These are phyloP conservation scores for Zarea fungicola DNA, from an alignment of 2,329 filamentous ascomycete species.

Conservation along the genomic window DNA sequence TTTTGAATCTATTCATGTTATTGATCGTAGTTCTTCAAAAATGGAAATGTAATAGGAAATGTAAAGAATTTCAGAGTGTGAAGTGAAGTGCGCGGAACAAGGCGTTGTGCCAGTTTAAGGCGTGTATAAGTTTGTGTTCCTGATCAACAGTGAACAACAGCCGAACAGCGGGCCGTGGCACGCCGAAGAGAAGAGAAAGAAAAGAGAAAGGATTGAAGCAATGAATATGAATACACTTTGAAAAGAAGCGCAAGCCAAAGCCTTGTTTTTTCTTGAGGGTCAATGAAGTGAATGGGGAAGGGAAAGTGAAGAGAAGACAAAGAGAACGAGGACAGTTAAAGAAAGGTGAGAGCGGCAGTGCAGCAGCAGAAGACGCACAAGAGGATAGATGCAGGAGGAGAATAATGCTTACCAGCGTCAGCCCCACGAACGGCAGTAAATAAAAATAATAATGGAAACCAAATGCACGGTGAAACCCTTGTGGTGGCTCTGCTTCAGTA, in stretches of 20 bases:
- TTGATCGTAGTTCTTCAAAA: slow-evolving; percentile 13
- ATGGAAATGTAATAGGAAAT: neutral
- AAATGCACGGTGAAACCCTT: slow-evolving; percentile 1
- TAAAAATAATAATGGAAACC: neutral
- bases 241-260: neutral
- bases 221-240: no score
- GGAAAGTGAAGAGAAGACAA: neutral
- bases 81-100: neutral
- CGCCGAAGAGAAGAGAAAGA: neutral
- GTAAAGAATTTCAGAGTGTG: neutral
- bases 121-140: slow-evolving; percentile 10
- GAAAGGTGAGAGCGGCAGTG: slow-evolving; percentile 18
- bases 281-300: neutral
- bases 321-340: slow-evolving; percentile 4
- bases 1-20: slow-evolving; percentile 29
- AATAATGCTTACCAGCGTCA: neutral
- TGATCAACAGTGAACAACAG: slow-evolving; percentile 14
- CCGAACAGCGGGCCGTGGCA: neutral
- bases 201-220: neutral
- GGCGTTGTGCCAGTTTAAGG: slow-evolving; percentile 5
- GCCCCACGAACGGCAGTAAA: slow-evolving; percentile 4
- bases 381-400: no score
- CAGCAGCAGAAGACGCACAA: neutral
- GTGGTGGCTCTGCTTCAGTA: slow-evolving; percentile 3
- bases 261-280: neutral